A percentile compares a stretch with the other conserved stretches of the same genome.
Evolutionary conservation across 306 rosid genomes (phyloP).

Genomic region (Cercis canadensis): DNA sequence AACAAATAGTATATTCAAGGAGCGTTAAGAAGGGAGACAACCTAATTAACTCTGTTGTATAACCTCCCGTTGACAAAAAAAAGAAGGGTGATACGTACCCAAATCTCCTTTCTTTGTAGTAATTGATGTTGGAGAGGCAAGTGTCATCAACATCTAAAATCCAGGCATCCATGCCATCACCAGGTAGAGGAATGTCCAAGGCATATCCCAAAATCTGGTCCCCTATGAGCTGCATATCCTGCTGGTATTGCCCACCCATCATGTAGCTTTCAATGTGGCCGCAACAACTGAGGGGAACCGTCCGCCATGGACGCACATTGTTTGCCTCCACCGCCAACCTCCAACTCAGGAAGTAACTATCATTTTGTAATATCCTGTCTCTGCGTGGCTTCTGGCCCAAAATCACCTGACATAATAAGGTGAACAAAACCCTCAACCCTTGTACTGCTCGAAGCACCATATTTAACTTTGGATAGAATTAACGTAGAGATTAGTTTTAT

Average conservation of each 20-base stretch:
- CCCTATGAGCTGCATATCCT: slow-evolving; percentile 54
- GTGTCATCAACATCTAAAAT: slow-evolving; percentile 85
- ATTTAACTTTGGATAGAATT: too few species aligned
- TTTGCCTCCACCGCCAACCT: slow-evolving; percentile 77
- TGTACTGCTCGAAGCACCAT: too few species aligned
- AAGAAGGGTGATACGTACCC: slow-evolving; percentile 47
- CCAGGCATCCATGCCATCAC: slow-evolving; percentile 72
- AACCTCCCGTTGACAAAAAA: too few species aligned
- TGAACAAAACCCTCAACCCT: too few species aligned
- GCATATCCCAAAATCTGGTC: slow-evolving; percentile 50
- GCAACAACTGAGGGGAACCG: slow-evolving; percentile 62
- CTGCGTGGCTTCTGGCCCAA: too few species aligned
- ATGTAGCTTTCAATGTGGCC: slow-evolving; percentile 59
- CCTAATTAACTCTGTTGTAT: too few species aligned
- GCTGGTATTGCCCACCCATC: slow-evolving; percentile 68
- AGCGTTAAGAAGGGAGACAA: too few species aligned
- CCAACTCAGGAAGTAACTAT: slow-evolving; percentile 56
- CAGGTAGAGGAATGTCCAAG: slow-evolving; percentile 37
- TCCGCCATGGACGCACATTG: slow-evolving; percentile 72
- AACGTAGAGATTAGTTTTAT: too few species aligned
- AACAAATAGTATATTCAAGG: too few species aligned
- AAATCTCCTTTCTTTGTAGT: slow-evolving; percentile 64
- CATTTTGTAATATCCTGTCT: too few species aligned
- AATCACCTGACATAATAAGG: too few species aligned
- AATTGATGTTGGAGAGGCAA: slow-evolving; percentile 69